These are phyloP conservation scores for Asterochloris sp. DNA, from an alignment of 139 green algal genomes.

Conservation along the genomic window DNA sequence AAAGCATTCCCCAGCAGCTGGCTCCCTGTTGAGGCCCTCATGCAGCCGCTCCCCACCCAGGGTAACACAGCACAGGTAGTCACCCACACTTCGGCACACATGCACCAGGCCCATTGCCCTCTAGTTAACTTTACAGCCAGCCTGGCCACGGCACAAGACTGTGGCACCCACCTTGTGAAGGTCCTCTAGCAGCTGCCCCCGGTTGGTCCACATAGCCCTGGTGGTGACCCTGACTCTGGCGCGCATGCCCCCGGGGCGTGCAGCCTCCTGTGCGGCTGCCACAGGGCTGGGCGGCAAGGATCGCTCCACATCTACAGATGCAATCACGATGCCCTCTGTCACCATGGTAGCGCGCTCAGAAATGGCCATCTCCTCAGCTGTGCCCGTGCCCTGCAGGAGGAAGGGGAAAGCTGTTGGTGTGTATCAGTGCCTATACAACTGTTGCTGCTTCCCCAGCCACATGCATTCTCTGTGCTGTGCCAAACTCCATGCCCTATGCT, in stretches of 20 bases:
- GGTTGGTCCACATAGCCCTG: constrained; percentile 88
- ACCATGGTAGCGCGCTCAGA: constrained; percentile 79
- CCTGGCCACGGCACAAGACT: background rate
- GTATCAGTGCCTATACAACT: too few relatives aligned
- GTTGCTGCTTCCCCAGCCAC: too few relatives aligned
- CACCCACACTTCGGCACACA: too few relatives aligned
- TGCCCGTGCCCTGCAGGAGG: constrained; percentile 61
- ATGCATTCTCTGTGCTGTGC: too few relatives aligned
- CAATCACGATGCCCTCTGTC: constrained; percentile 88
- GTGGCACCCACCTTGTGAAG: constrained; percentile 47
- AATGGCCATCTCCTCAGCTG: constrained; percentile 81
- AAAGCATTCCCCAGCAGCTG: too few relatives aligned
- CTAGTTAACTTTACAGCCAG: too few relatives aligned
- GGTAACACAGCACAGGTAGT: too few relatives aligned
- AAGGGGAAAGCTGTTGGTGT: too few relatives aligned
- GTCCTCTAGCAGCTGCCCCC: constrained; percentile 65
- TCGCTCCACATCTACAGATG: constrained; percentile 71
- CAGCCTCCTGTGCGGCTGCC: constrained; percentile 1
- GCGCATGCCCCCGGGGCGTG: constrained; percentile 21
- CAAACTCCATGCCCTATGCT: too few relatives aligned
- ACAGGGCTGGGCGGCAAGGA: background rate
- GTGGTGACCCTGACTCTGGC: constrained; percentile 75
- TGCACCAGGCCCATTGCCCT: too few relatives aligned
- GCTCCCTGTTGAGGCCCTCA: too few relatives aligned
- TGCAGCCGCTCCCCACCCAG: too few relatives aligned